Conservation (phyloP, 192 early-diverging fungal genomes). For the Entrophospora sp. region DNA sequence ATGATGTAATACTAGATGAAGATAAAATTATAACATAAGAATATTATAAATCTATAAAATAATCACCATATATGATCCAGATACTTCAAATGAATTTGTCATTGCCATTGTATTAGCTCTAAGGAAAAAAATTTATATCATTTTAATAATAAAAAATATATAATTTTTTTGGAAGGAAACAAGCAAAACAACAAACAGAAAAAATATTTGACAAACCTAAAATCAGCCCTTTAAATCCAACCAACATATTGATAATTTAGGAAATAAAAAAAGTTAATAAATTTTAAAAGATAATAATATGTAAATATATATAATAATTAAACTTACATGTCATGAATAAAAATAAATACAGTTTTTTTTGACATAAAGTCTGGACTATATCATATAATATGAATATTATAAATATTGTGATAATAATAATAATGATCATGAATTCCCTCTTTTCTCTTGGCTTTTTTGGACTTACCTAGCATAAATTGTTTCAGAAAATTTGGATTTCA, state of each 20-base stretch:
- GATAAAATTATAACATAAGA: neutral
- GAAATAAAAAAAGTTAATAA: neutral
- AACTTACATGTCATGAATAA: slow-evolving; percentile 35
- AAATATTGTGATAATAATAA: neutral
- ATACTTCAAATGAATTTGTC: slow-evolving; percentile 9
- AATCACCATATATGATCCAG: slow-evolving; percentile 16
- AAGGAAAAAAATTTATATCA: neutral
- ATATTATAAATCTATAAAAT: neutral
- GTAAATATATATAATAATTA: neutral
- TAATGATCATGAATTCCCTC: too few species aligned
- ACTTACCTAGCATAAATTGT: too few species aligned
- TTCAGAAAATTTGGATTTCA: too few species aligned
- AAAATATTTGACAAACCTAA: slow-evolving; percentile 11
- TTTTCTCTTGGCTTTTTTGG: too few species aligned
- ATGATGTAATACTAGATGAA: neutral
- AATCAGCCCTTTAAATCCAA: slow-evolving; percentile 11
- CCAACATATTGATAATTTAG: slow-evolving; percentile 22
- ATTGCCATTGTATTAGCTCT: slow-evolving; percentile 14
- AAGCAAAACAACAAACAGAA: neutral
- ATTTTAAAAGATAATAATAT: neutral
- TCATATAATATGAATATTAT: neutral
- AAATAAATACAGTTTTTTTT: slow-evolving; percentile 27
- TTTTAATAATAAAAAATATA: neutral
- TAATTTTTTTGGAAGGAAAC: neutral
- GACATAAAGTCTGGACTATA: slow-evolving; percentile 22